phyloP scores from a whole-genome alignment of 345 rosid genomes.

The Psidium guajava region DNA sequence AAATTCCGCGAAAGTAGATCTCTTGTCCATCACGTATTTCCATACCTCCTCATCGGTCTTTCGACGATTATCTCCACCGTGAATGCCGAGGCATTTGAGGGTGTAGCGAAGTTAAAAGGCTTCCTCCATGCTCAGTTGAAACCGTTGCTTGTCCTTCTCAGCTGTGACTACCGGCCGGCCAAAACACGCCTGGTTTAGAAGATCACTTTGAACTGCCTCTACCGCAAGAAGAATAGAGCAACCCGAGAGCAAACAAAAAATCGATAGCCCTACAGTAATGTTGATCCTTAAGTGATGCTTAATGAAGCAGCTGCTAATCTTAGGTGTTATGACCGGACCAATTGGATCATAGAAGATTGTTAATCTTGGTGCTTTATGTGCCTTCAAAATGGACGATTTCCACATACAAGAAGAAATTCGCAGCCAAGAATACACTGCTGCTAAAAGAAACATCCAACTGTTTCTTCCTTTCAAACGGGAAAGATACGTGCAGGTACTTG shows the following conservation, averaged over 20 bases:
- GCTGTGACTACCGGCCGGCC: constrained; percentile 45
- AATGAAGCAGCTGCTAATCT: too few species aligned
- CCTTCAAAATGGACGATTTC: too few species aligned
- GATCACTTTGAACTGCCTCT: constrained; percentile 39
- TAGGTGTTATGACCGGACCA: too few species aligned
- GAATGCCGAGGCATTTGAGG: constrained; percentile 51
- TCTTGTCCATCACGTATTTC: constrained; percentile 37
- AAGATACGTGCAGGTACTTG: too few species aligned
- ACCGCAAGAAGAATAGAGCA: constrained; percentile 38
- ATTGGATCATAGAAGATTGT: too few species aligned
- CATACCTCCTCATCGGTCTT: constrained; percentile 32
- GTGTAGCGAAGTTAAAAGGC: constrained; percentile 48
- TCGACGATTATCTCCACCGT: constrained; percentile 12
- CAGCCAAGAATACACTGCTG: too few species aligned
- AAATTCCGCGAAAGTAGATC: constrained; percentile 32
- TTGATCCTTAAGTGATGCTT: too few species aligned
- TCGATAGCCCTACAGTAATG: too few species aligned
- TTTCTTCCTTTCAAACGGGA: too few species aligned
- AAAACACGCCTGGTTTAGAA: constrained; percentile 54
- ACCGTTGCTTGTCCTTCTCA: constrained; percentile 60
- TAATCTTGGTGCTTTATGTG: too few species aligned
- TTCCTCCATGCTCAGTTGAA: constrained; percentile 71
- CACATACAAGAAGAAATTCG: too few species aligned
- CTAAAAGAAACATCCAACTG: too few species aligned
- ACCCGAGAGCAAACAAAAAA: constrained; percentile 25